Base-by-base conservation (phyloP, 768 basidiomycete genomes). In the Trametes cingulata region DNA sequence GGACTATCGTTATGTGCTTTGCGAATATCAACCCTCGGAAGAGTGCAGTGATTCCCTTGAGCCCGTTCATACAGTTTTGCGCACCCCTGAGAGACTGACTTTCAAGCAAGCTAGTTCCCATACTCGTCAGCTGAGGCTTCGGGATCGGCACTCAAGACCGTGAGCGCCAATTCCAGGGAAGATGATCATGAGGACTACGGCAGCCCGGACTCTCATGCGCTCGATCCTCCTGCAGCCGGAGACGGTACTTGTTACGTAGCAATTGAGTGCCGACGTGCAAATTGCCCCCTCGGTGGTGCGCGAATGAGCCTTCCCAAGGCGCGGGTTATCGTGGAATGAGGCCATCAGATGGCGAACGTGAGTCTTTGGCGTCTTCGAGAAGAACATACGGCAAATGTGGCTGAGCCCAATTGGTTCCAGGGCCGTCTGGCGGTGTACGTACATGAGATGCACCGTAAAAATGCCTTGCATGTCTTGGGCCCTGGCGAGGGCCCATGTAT, bases 311-410 rank as follows among this genome's bases (percentile, higher is more conserved):
- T 14, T 36, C 47, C 27, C 25, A 48, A 43, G 29, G 25, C 17
- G 29, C 22, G 27, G 10, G 33, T n/a, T 6, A 25, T 15, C 22
- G 47, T 39, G 47, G 41, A 50, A 17, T 33, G 47, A 49, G 29
- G 47, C 25, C 24, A 42, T 41, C 39, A 29, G 36, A 39, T 37
- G 39, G 37, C 19, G 36, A 35, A 42, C 46, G 56, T 57, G 56
- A 57, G 56, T 57, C 17, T 50, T 57, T 40, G 15, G 24, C 39
- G 50, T 50, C 17, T 46, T 48, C 56, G 17, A 19, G 36, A 29
- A 29, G 27, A 29, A n/a, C 20, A n/a, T 25, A 39, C 22, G n/a
- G 24, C 13, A 27, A 37, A 8, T 17, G 43, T 12, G 54, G 27
- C 47, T 57, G 25, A 49, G 22, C 19, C 7, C 19, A 1, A 19